phyloP scores from a whole-genome alignment of 2,329 filamentous ascomycete species.

The Claviceps purpurea region DNA sequence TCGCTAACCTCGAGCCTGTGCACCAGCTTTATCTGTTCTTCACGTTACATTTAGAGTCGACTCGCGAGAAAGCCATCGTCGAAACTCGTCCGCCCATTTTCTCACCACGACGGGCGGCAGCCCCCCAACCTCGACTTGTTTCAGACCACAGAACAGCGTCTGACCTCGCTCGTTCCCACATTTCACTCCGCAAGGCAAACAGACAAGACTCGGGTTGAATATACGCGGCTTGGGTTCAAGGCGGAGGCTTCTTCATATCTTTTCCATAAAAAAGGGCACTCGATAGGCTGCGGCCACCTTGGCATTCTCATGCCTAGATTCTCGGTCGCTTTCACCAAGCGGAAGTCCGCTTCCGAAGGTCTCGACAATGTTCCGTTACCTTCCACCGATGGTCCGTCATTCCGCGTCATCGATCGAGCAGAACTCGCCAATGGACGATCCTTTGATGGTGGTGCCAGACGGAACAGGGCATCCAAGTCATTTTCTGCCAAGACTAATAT shows the following conservation, averaged over 20 bases:
- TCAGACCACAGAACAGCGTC: background rate
- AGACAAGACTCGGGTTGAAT: background rate
- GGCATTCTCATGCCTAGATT: conserved; percentile 47
- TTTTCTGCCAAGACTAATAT: conserved; percentile 24
- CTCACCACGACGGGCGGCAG: background rate
- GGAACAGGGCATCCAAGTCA: conserved; percentile 24
- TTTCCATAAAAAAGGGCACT: background rate
- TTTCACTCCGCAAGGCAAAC: background rate
- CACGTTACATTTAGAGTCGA: background rate
- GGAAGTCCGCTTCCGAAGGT: conserved; percentile 45
- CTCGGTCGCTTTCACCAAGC: conserved; percentile 43
- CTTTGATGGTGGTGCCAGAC: conserved; percentile 35
- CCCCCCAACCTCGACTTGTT: background rate
- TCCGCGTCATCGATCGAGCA: conserved; percentile 43
- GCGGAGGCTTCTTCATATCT: background rate
- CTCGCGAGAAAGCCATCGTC: background rate
- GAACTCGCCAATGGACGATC: conserved; percentile 31
- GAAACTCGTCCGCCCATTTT: background rate
- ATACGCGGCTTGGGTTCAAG: background rate
- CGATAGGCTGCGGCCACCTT: conserved; percentile 7
- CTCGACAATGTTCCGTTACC: conserved; percentile 35
- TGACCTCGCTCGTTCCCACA: background rate
- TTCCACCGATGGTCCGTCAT: conserved; percentile 35
- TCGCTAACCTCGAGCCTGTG: background rate
- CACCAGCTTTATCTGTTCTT: background rate